phyloP scores from a whole-genome alignment of 2,329 filamentous ascomycete genomes.

The Microcyclospora pomicola region DNA sequence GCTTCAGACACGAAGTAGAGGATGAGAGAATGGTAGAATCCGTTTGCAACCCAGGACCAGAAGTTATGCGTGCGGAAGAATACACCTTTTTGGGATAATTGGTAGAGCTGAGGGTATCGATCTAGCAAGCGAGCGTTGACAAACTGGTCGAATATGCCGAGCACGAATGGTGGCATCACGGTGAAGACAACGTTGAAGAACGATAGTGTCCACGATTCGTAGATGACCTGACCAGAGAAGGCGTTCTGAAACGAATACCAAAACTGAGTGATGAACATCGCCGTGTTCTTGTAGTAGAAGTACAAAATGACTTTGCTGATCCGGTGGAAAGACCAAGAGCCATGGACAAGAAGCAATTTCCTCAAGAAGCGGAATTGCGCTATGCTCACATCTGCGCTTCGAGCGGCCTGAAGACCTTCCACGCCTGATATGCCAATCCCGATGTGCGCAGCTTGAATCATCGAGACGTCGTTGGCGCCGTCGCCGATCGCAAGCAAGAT shows the following conservation, averaged over 20 bases:
- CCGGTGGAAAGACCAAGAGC: constrained; percentile 93
- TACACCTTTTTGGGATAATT: constrained; percentile 77
- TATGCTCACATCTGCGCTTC: constrained; percentile 90
- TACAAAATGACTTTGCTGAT: constrained; percentile 95
- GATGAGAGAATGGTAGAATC: constrained; percentile 87
- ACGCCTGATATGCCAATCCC: constrained; percentile 94
- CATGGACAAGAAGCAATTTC: constrained; percentile 88
- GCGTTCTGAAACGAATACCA: constrained; percentile 97
- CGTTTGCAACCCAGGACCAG: constrained; percentile 81
- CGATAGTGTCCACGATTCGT: constrained; percentile 97
- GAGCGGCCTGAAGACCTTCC: constrained; percentile 90
- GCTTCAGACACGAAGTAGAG: constrained; percentile 76
- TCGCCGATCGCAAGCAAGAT: constrained; percentile 94
- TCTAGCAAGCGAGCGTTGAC: constrained; percentile 88
- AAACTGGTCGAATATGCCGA: constrained; percentile 96
- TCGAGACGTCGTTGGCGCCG: constrained; percentile 97
- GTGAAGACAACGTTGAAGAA: constrained; percentile 99
- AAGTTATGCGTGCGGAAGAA: constrained; percentile 94
- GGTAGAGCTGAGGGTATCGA: constrained; percentile 90
- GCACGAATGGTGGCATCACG: constrained; percentile 77
- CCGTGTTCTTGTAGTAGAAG: constrained; percentile 99
- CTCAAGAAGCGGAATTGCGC: constrained; percentile 90
- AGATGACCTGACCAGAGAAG: constrained; percentile 95
- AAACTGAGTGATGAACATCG: constrained; percentile 97
- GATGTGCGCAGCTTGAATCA: constrained; percentile 98